These are phyloP conservation scores for Cichorium intybus DNA, from an alignment of 140 eudicot genomes.

Conservation along the genomic window DNA sequence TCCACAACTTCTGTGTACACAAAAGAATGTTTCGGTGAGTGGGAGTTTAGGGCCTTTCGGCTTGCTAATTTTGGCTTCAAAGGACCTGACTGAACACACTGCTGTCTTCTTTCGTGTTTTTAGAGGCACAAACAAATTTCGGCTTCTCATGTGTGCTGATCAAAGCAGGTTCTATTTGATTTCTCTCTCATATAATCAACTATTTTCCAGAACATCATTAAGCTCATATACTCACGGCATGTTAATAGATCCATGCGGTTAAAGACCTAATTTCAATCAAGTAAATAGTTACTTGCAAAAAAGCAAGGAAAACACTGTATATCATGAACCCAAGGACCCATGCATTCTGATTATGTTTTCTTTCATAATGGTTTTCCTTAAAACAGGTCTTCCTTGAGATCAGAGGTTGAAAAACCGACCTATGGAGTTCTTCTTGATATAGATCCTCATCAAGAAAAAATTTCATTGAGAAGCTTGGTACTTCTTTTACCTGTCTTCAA, in stretches of 20 bases:
- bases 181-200: too few relatives aligned
- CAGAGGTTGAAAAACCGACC: conserved; percentile 31
- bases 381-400: conserved; percentile 43
- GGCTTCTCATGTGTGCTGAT: conserved; percentile 81
- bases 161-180: conserved; percentile 85
- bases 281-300: too few relatives aligned
- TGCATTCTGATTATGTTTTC: too few relatives aligned
- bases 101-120: conserved; percentile 78
- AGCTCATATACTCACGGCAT: too few relatives aligned
- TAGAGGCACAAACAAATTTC: conserved; percentile 37
- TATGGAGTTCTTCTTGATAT: conserved; percentile 63
- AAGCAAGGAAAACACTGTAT: too few relatives aligned
- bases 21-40: conserved; percentile 39
- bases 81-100: conserved; percentile 62
- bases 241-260: too few relatives aligned
- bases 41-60: conserved; percentile 79
- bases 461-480: conserved; percentile 75
- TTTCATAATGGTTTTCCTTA: too few relatives aligned
- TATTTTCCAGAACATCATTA: too few relatives aligned
- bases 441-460: conserved; percentile 50
- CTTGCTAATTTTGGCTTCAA: conserved; percentile 49
- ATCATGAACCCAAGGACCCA: too few relatives aligned
- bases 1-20: conserved; percentile 54
- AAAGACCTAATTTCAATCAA: too few relatives aligned
- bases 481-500: too few relatives aligned